A percentile compares a stretch with the other conserved stretches of the same genome.
Evolutionary conservation across 1,139 yeast genomes (phyloP).

Genomic region (Suhomyces panamericanus): DNA sequence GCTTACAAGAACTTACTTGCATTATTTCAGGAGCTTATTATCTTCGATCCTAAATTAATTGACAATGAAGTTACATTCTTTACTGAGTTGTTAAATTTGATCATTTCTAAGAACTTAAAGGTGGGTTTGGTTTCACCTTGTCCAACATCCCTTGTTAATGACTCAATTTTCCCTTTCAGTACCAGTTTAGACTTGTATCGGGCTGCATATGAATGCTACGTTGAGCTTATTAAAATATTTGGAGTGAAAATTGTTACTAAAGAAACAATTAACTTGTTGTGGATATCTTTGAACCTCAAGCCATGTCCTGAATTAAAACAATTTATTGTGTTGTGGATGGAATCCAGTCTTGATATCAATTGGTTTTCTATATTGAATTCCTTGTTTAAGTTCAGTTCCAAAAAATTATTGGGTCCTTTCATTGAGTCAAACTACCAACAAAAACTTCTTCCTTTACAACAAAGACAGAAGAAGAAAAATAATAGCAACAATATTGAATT

Average conservation of each 20-base stretch:
- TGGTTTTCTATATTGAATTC: slow-evolving; percentile 46
- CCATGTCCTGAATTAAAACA: slow-evolving; percentile 41
- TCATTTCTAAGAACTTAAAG: slow-evolving; percentile 41
- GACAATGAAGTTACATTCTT: slow-evolving; percentile 35
- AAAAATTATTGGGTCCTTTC: slow-evolving; percentile 40
- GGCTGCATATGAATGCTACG: slow-evolving; percentile 42
- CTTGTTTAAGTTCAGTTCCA: slow-evolving; percentile 39
- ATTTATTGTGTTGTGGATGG: slow-evolving; percentile 43
- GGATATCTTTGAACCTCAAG: slow-evolving; percentile 46
- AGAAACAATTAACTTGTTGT: slow-evolving; percentile 39
- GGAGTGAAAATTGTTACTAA: slow-evolving; percentile 37
- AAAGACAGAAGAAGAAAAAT: slow-evolving; percentile 42
- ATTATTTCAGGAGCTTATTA: slow-evolving; percentile 41
- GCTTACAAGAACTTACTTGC: slow-evolving; percentile 30
- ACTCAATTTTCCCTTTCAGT: slow-evolving; percentile 42
- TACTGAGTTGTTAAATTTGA: slow-evolving; percentile 31
- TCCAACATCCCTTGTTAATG: slow-evolving; percentile 38
- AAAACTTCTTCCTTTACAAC: slow-evolving; percentile 45
- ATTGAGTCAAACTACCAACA: slow-evolving; percentile 43
- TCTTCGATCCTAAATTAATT: slow-evolving; percentile 41
- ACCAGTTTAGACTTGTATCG: slow-evolving; percentile 38
- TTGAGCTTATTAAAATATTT: slow-evolving; percentile 41
- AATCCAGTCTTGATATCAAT: slow-evolving; percentile 34
- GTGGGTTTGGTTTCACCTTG: slow-evolving; percentile 35
- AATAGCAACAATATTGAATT: slow-evolving; percentile 34